phyloP scores from a whole-genome alignment of 805 yeast genomes.

The Pichia cephalocereana region DNA sequence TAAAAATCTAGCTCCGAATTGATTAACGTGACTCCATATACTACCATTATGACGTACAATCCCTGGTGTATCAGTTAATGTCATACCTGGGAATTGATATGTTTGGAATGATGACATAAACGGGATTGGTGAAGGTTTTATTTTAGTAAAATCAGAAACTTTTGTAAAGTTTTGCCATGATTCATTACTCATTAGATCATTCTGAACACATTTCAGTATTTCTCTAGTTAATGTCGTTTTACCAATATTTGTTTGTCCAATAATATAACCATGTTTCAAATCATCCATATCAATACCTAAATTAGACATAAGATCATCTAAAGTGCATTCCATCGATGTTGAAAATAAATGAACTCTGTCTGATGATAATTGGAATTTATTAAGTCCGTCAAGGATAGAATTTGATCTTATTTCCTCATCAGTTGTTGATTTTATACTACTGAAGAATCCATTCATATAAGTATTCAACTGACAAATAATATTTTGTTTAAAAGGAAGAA shows the following conservation, averaged over 20 bases:
- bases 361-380: background rate
- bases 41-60: conserved; percentile 15
- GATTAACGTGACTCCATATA: conserved; percentile 13
- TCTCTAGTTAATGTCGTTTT: conserved; percentile 16
- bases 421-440: background rate
- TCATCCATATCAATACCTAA: conserved; percentile 1
- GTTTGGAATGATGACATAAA: conserved; percentile 7
- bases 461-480: background rate
- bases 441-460: background rate
- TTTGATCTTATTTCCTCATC: background rate
- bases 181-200: background rate
- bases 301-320: background rate
- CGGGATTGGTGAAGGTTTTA: conserved; percentile 3
- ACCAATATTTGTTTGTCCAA: conserved; percentile 25
- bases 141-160: background rate
- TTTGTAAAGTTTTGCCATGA: background rate
- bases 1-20: conserved; percentile 3
- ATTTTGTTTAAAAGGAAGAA: background rate
- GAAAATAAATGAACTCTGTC: conserved; percentile 5
- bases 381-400: background rate
- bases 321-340: background rate
- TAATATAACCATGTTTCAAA: conserved; percentile 12
- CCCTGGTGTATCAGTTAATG: conserved; percentile 24
- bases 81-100: conserved; percentile 12
- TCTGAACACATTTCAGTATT: conserved; percentile 1